phyloP scores from a whole-genome alignment of 2,329 filamentous ascomycete species.

The Calonectria fujianensis region DNA sequence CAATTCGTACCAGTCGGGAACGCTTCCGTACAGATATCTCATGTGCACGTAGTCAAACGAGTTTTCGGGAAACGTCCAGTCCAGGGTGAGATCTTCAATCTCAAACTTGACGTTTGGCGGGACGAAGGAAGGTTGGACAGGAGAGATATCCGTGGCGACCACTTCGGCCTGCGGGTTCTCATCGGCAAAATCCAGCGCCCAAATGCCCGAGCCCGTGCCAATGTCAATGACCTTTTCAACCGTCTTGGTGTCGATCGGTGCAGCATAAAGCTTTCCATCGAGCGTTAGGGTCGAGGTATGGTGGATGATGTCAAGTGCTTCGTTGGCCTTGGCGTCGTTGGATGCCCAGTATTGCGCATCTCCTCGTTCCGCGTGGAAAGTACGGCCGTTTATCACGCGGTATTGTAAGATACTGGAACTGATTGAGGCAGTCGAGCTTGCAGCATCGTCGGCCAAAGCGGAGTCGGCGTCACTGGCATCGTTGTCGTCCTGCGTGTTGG shows the following conservation, averaged over 20 bases:
- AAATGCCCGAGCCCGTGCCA: conserved; percentile 10
- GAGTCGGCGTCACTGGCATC: background rate
- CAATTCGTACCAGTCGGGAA: conserved; percentile 73
- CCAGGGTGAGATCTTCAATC: conserved; percentile 55
- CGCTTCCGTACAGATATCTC: conserved; percentile 72
- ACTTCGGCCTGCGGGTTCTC: conserved; percentile 1
- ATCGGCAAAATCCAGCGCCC: conserved; percentile 10
- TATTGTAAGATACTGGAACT: conserved; percentile 9
- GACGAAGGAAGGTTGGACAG: conserved; percentile 13
- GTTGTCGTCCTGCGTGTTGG: background rate
- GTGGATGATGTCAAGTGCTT: conserved; percentile 18
- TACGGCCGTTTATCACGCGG: conserved; percentile 11
- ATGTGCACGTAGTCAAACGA: conserved; percentile 77
- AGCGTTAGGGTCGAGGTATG: background rate
- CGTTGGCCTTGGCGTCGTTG: conserved; percentile 16
- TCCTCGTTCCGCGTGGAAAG: conserved; percentile 4
- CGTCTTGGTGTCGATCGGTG: background rate
- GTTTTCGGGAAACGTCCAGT: conserved; percentile 52
- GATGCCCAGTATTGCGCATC: conserved; percentile 5
- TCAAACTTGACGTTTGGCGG: conserved; percentile 26
- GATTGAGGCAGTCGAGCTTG: conserved; percentile 15
- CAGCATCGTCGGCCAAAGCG: background rate
- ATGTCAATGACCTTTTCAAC: background rate
- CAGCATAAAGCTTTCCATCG: conserved; percentile 5
- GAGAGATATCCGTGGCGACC: conserved; percentile 4